These are phyloP conservation scores for Hypoxylon rickii DNA, from an alignment of 495 filamentous ascomycete species.

Conservation along the genomic window DNA sequence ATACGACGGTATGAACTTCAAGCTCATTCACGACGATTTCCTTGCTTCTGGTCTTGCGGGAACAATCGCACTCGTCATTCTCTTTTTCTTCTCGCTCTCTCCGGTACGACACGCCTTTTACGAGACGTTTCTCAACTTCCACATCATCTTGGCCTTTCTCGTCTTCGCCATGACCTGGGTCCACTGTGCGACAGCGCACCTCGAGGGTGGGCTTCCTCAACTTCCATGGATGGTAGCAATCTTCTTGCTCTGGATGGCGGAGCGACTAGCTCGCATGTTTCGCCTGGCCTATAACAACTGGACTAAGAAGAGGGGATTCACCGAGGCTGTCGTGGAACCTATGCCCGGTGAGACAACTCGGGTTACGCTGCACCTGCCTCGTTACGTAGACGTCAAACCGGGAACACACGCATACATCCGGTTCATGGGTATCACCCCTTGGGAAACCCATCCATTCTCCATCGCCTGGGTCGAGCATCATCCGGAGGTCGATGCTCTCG, in stretches of 20 bases:
- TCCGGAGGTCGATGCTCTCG: conserved; percentile 31
- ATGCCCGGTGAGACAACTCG: conserved; percentile 82
- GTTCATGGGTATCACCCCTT: conserved; percentile 72
- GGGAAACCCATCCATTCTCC: conserved; percentile 93
- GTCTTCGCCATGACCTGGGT: conserved; percentile 68
- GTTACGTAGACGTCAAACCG: conserved; percentile 75
- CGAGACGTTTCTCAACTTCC: conserved; percentile 85
- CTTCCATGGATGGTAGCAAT: conserved; percentile 68
- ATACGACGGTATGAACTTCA: conserved; percentile 60
- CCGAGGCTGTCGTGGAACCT: conserved; percentile 72
- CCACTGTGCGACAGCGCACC: conserved; percentile 58
- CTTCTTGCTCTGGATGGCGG: conserved; percentile 75
- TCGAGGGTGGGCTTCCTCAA: conserved; percentile 60
- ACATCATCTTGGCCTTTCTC: conserved; percentile 71
- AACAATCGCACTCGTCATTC: conserved; percentile 59
- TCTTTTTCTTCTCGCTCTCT: conserved; percentile 68
- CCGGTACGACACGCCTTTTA: conserved; percentile 92
- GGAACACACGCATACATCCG: conserved; percentile 91
- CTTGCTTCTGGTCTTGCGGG: conserved; percentile 57
- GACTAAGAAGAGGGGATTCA: conserved; percentile 57
- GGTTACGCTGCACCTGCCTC: conserved; percentile 79
- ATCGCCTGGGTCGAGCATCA: conserved; percentile 76
- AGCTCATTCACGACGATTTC: conserved; percentile 58
- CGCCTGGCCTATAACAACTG: conserved; percentile 75
- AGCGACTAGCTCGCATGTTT: conserved; percentile 70